Conservation (phyloP, 345 rosid genomes). For the Citrus hindsii region DNA sequence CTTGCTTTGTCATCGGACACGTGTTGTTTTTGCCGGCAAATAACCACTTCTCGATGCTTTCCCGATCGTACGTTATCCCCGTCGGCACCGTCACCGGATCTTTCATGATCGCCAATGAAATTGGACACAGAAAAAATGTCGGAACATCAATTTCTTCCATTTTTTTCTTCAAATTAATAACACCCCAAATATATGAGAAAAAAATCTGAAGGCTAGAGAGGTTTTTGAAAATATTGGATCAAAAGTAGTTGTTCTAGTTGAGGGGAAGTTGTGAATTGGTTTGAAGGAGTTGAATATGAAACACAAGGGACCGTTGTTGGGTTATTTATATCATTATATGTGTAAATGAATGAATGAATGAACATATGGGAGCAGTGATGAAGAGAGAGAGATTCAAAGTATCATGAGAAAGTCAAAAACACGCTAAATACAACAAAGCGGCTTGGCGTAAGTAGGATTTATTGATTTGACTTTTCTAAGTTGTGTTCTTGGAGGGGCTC, state of each 20-base stretch:
- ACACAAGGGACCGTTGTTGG: neutral
- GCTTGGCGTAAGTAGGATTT: constrained; percentile 9
- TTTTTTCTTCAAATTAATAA: too few species aligned
- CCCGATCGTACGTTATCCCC: constrained; percentile 71
- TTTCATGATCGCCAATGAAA: constrained; percentile 69
- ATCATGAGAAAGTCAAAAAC: constrained; percentile 47
- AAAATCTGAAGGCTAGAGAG: neutral
- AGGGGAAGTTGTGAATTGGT: constrained; percentile 32
- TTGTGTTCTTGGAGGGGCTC: constrained; percentile 1
- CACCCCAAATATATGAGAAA: neutral
- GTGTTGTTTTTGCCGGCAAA: constrained; percentile 43
- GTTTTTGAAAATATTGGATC: neutral
- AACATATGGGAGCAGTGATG: neutral
- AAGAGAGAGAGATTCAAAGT: constrained; percentile 10
- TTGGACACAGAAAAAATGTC: constrained; percentile 59
- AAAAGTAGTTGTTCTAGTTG: constrained; percentile 17
- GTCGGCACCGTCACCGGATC: constrained; percentile 65
- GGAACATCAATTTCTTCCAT: constrained; percentile 78
- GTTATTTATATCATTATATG: constrained; percentile 18
- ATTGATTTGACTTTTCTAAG: constrained; percentile 40
- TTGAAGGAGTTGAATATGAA: constrained; percentile 28
- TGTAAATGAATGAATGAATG: too few species aligned
- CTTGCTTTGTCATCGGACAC: constrained; percentile 77
- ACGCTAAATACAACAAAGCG: constrained; percentile 32
- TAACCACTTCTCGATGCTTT: constrained; percentile 68